Percentiles rank a stretch among this genome's conserved stretches.
Evolutionary conservation across 2,329 filamentous ascomycete species (phyloP).

Genomic region (Monilinia laxa): DNA sequence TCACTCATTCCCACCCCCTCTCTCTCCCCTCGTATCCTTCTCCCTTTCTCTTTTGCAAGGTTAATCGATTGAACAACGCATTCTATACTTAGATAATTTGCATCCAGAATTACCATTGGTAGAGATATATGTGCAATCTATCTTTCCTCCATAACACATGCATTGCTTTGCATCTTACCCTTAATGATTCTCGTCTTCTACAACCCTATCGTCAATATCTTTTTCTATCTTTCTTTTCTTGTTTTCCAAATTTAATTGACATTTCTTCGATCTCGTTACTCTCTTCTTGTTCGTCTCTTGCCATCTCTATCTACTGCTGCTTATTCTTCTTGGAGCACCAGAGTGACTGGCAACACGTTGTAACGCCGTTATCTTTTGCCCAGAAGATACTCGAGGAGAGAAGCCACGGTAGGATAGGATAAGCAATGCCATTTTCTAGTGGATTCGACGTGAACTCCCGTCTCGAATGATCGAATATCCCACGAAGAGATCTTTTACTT

Average conservation of each 20-base stretch:
- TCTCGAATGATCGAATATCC: neutral
- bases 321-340: neutral
- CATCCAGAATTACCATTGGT: constrained; percentile 21
- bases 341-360: constrained; percentile 10
- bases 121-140: neutral
- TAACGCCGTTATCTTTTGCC: constrained; percentile 11
- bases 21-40: neutral
- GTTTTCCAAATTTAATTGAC: neutral
- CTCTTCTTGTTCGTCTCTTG: neutral
- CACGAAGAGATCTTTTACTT: neutral
- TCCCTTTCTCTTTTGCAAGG: neutral
- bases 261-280: neutral
- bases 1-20: neutral
- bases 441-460: constrained; percentile 1
- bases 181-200: constrained; percentile 9
- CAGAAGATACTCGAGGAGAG: neutral
- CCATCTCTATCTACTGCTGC: neutral
- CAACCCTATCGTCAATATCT: constrained; percentile 9
- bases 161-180: constrained; percentile 15
- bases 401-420: constrained; percentile 13
- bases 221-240: neutral
- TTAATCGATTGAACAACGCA: constrained; percentile 21
- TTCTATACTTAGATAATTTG: constrained; percentile 7
- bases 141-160: constrained; percentile 11
- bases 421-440: neutral